A percentile compares a stretch with the other conserved stretches of the same genome.
Evolutionary conservation across 805 yeast genomes (phyloP).

Genomic region (Diddensiella santjacobensis): DNA sequence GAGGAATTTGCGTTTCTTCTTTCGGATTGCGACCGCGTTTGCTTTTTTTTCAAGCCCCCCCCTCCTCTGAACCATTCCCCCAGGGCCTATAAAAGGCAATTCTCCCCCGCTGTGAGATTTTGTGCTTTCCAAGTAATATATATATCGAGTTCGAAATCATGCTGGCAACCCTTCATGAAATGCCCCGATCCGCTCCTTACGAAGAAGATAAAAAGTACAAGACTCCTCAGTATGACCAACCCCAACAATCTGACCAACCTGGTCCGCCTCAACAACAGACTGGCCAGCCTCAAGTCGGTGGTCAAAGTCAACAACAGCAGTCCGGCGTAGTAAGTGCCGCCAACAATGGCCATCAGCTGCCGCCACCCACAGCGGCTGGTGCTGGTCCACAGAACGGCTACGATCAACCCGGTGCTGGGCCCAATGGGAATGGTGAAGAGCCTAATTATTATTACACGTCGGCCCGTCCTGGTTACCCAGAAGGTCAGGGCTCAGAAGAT

Average conservation of each 20-base stretch:
- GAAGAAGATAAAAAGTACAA: slow-evolving; percentile 11
- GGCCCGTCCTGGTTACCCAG: not conserved
- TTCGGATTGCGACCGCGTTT: not conserved
- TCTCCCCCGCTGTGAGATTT: too few relatives aligned
- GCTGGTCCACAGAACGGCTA: not conserved
- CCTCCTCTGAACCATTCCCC: not conserved
- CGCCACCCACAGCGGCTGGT: not conserved
- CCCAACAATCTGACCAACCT: slow-evolving; percentile 10
- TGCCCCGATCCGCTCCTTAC: slow-evolving; percentile 1
- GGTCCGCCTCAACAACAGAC: slow-evolving; percentile 5
- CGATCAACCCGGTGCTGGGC: not conserved
- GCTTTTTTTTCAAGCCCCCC: not conserved
- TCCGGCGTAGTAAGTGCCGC: not conserved
- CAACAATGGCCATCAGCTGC: not conserved
- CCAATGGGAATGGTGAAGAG: not conserved
- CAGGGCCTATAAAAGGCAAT: too few relatives aligned
- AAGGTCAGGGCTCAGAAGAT: not conserved
- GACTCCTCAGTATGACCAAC: slow-evolving; percentile 13
- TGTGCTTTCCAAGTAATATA: too few relatives aligned
- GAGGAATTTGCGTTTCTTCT: too few relatives aligned
- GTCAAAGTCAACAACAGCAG: not conserved
- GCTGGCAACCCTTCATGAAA: slow-evolving; percentile 15
- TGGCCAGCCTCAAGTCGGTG: not conserved
- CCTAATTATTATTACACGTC: slow-evolving; percentile 6
- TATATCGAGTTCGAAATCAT: too few relatives aligned